Evolutionary conservation across 2,329 filamentous ascomycete genomes (phyloP), one percentile per base, ranked within the genome.

Genomic region (Chalaropsis ovoidea): DNA sequence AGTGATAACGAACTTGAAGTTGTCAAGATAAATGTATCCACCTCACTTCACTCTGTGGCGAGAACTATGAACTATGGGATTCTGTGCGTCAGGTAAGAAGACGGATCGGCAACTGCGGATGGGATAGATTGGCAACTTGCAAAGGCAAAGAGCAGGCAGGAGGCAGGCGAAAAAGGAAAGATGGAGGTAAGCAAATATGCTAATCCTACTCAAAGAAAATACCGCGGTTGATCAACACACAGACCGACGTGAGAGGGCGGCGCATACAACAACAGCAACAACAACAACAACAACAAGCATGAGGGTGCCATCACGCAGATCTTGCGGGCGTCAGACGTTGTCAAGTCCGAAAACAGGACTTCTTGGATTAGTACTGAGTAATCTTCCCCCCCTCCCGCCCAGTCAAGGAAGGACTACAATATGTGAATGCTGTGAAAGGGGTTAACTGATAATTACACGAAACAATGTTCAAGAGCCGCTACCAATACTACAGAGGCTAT

Each of bases 161-260:
- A 13, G 19, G 47, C 19, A 24, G 24, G 10, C 13, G 10, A 27
- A 24, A 24, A 22, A n/a, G 24, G 8, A 13, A 11, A 52, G 6
- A 24, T 13, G 22, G 13, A 52, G 13, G 8, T 10, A 49, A 22
- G 19, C n/a, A 49, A 52, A 52, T 24, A 52, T 52, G 3, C 19
- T 52, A 24, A 52, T 27, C 8, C 47, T 19, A 24, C 19, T 39
- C 8, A 39, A 15, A 52, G 22, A 52, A 22, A 52, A 15, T 24
- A 52, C 3, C 47, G 35, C 47, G n/a, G 47, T 52, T 52, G 22
- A 24, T 52, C 47, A 52, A 52, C 47, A 52, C 47, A 52, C 47
- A 24, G 47, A 27, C 19, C 47, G 6, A 24, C 19, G 47, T 52
- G 6, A 52, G 47, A 52, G 47, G 27, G 47, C 2, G 8, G 8